Base-by-base conservation (phyloP, 129 eudicot species). In the Rutidosis leptorrhynchoides region DNA sequence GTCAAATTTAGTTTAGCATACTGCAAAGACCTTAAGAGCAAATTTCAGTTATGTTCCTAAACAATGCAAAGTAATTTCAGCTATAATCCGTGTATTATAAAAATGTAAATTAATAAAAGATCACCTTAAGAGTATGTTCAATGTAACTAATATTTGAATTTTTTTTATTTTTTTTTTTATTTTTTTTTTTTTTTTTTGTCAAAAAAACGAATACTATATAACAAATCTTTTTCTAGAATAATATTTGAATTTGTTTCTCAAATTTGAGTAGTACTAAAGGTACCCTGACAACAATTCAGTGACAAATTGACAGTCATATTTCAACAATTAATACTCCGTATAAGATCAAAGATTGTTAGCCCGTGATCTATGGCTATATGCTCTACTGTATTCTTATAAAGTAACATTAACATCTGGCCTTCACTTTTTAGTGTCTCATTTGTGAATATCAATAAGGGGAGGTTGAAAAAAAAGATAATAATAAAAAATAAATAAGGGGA, bases 401-500 rank as follows among this genome's bases (percentile, higher is more conserved):
- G 16, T 33, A 49, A 62, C 37, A 57, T 29, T 71, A 29, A 71
- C 25, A 71, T 49, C 68, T 70, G 32, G 37, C 59, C 53, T 61
- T 49, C 29, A 72, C 43, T 60, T 72, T 65, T 42, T 33, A 57
- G 58, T 58, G 56, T 70, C 45, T 21, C 30, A 73, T 54, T 28
- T 42, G 37, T 43, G 56, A 56, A 25, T 54, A 37, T 27, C 30
- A 73, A 21, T 14, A 73, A 73, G 33, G 64, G 33, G 65, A 73
- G 58, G 72, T 64, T 65, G 72, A 55, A 48, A 20, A n/a, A n/a
- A n/a, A n/a, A n/a, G n/a, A n/a, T n/a, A n/a, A n/a, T n/a, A n/a
- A n/a, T n/a, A n/a, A n/a, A 56, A 25, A 40, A 37, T 27, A 22
- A 73, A 21, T 14, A 73, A 73, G 33, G 64, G 33, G 65, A 73